Evolutionary conservation across 1,139 yeast genomes (phyloP).

Genomic region (Pichia sp.): DNA sequence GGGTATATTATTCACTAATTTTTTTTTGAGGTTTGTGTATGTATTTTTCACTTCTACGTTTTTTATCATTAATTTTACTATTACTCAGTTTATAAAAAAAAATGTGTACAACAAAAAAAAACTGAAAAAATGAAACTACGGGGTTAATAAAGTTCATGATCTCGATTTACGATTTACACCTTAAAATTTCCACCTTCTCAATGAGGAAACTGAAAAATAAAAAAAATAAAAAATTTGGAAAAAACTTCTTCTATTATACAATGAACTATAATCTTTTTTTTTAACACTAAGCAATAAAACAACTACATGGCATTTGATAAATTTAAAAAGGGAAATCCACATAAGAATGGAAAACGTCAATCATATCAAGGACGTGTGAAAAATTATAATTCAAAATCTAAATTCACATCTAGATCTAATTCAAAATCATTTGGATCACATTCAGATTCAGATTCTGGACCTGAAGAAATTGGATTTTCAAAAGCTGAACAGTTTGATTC

Average conservation of each 20-base stretch:
- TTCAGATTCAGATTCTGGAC: conserved; percentile 14
- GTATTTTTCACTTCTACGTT: background rate
- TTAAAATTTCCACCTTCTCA: background rate
- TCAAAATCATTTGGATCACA: background rate
- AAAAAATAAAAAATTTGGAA: background rate
- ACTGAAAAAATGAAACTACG: background rate
- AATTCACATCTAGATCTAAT: background rate
- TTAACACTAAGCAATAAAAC: background rate
- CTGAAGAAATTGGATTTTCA: conserved; percentile 17
- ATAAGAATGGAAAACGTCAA: background rate
- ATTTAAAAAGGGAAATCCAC: background rate
- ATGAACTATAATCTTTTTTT: background rate
- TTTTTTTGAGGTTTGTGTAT: background rate
- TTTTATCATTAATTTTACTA: background rate
- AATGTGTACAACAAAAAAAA: background rate
- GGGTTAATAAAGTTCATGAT: background rate
- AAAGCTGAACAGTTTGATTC: conserved; percentile 15
- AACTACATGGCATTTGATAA: background rate
- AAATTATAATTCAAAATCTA: background rate
- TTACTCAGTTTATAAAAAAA: background rate
- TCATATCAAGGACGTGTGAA: background rate
- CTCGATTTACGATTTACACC: too few species aligned
- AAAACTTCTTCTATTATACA: background rate
- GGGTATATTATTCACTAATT: background rate
- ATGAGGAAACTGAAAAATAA: background rate